Conservation (phyloP, 352 stramenopile genomes). For the Thraustochytrium striatum region DNA sequence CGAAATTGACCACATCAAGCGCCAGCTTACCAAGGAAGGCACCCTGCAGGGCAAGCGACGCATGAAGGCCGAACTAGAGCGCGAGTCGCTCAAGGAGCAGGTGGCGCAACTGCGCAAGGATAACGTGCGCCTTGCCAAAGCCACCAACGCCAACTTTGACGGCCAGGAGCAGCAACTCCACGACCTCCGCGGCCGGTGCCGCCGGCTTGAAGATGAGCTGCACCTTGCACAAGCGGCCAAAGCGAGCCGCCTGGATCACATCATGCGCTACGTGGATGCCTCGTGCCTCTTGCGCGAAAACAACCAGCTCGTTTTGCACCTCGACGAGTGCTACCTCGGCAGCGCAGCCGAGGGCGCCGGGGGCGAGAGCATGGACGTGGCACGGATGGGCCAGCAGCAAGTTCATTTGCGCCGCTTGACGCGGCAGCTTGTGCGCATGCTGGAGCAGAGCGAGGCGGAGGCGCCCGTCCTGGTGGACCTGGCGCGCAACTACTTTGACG, state of each 20-base stretch:
- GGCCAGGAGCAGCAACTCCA: neutral
- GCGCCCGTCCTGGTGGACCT: neutral
- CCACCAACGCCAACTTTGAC: constrained; percentile 20
- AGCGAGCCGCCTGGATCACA: neutral
- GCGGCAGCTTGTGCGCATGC: neutral
- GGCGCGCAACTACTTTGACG: constrained; percentile 20
- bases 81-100: neutral
- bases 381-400: neutral
- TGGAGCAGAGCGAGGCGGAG: neutral
- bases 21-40: neutral
- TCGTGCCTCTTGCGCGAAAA: neutral
- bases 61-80: constrained; percentile 43
- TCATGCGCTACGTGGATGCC: constrained; percentile 18
- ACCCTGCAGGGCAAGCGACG: constrained; percentile 32
- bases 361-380: neutral
- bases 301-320: neutral
- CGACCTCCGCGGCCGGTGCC: neutral
- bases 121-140: constrained; percentile 14
- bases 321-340: constrained; percentile 2
- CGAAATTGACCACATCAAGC: neutral
- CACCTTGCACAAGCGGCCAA: neutral
- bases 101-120: constrained; percentile 7
- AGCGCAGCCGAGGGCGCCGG: neutral
- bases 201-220: neutral
- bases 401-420: neutral